Base-by-base conservation (phyloP, 1,139 yeast species). In the Taiozyma onychis region DNA sequence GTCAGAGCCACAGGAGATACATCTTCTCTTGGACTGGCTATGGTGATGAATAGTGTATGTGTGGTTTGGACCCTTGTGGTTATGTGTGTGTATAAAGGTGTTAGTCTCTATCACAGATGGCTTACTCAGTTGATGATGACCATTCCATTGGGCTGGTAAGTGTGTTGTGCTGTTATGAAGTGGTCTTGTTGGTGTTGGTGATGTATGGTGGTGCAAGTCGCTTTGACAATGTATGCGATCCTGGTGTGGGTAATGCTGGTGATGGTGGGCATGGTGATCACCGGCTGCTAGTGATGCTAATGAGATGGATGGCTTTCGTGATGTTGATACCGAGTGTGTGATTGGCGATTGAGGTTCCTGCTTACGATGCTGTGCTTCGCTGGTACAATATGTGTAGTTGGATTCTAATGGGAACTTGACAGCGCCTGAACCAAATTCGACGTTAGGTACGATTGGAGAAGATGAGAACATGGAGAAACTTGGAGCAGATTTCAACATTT, bases 1-100 rank as follows among this genome's bases (percentile, higher is more conserved):
- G 56, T 85, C 88, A 1, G 95, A 83, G 13, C 91, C 90, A 70
- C 99, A 93, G 6, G 97, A 88, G 34, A 93, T 84, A 66, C 99
- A 93, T 51, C 80, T 77, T 60, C 91, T 75, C 41, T 70, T 68
- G 46, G 54, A 52, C 16, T 57, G 56, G 45, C 58, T 61, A 30
- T 56, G 62, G 45, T 57, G 66, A 44, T 57, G 62, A 18, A 61
- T 60, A 21, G 65, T 61, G 49, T 61, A 60, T 10, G 64, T 55
- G 49, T 60, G 64, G 46, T 57, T 56, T 32, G 59, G 58, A 3
- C 59, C 59, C 51, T 59, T 57, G 51, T 56, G 63, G 47, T 55
- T 58, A 47, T 59, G 58, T 21, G 61, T 58, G 54, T 58, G 64
- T 47, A 59, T 49, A 55, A 55, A 56, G 27, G 57, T 48, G 53